Evolutionary conservation across 2,329 filamentous ascomycete genomes (phyloP).

Genomic region (Talaromyces rugulosus): DNA sequence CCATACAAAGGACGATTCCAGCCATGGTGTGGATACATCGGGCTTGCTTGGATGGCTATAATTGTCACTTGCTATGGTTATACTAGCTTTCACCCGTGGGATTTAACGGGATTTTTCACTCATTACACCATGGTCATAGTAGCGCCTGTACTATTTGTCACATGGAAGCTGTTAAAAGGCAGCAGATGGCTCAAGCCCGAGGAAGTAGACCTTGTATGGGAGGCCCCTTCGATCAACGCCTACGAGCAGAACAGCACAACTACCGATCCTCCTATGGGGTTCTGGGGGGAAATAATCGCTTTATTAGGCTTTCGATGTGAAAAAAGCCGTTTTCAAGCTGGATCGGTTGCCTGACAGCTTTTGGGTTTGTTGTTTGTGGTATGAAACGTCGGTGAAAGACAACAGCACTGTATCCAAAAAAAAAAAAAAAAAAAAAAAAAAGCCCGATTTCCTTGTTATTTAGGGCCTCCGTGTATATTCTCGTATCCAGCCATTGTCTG

Average conservation of each 20-base stretch:
- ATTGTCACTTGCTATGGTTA: slow-evolving; percentile 57
- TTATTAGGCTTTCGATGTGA: background rate
- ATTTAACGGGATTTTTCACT: slow-evolving; percentile 69
- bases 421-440: background rate
- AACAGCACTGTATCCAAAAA: background rate
- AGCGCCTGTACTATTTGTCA: slow-evolving; percentile 63
- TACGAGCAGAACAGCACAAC: background rate
- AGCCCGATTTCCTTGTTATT: background rate
- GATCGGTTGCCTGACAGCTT: background rate
- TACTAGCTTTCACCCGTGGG: slow-evolving; percentile 38
- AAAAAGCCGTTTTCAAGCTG: background rate
- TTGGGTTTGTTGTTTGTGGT: background rate
- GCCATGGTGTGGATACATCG: slow-evolving; percentile 62
- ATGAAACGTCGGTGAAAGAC: background rate
- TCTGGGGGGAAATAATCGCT: background rate
- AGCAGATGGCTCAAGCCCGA: too few species aligned
- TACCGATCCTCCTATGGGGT: background rate
- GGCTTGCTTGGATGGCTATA: slow-evolving; percentile 74
- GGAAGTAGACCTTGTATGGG: too few species aligned
- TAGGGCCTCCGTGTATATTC: background rate
- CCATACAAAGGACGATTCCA: slow-evolving; percentile 67
- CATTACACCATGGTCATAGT: slow-evolving; percentile 71
- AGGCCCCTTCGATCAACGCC: too few species aligned
- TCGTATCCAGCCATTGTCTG: background rate
- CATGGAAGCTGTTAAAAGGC: slow-evolving; percentile 51